Conservation (phyloP, 148 eudicot species). For the Persicaria maculosa region DNA sequence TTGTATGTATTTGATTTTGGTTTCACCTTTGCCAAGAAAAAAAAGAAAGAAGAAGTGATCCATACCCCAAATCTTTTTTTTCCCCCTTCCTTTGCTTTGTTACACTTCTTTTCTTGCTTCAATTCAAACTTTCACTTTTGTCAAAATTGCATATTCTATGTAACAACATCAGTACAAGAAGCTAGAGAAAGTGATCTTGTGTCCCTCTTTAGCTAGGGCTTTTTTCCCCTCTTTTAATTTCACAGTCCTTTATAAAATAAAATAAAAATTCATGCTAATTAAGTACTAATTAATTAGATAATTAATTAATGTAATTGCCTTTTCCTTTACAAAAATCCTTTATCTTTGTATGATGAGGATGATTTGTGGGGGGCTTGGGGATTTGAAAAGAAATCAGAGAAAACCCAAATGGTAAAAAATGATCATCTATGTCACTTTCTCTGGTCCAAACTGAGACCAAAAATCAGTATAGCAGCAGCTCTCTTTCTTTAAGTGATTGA, state of each 20-base stretch:
- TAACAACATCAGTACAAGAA: neutral
- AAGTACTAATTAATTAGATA: no score
- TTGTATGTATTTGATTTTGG: neutral
- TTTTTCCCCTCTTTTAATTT: neutral
- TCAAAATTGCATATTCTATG: slow-evolving; percentile 19
- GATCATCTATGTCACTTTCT: neutral
- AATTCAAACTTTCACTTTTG: slow-evolving; percentile 41
- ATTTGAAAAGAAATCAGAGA: neutral
- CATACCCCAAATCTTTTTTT: neutral
- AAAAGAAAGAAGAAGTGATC: neutral
- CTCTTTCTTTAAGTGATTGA: slow-evolving; percentile 51
- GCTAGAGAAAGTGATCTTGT: neutral
- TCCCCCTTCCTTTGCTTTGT: neutral
- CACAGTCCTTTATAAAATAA: no score
- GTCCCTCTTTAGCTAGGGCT: neutral
- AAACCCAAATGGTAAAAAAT: neutral
- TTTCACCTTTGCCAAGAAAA: slow-evolving; percentile 1
- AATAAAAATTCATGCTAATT: no score
- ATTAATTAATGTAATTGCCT: neutral
- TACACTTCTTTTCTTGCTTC: slow-evolving; percentile 26
- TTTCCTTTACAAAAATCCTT: neutral
- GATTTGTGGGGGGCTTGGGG: slow-evolving; percentile 5
- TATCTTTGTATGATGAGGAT: neutral
- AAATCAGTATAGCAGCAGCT: slow-evolving; percentile 21
- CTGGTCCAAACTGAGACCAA: slow-evolving; percentile 26